phyloP scores from a whole-genome alignment of 495 filamentous ascomycete species.

The Penicillium manginii region DNA sequence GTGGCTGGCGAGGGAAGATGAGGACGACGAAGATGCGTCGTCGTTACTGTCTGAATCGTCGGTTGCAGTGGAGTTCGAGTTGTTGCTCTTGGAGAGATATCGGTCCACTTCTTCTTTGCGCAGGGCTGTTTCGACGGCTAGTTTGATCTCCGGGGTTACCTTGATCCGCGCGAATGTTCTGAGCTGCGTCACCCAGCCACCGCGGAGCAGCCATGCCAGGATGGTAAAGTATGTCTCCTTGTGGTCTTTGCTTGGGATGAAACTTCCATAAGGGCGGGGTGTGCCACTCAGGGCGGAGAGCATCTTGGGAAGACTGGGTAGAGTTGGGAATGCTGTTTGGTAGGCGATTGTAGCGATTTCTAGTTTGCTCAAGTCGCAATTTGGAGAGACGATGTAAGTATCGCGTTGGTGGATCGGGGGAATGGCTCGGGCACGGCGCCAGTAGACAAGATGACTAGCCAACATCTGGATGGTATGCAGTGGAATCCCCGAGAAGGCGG shows the following conservation, averaged over 20 bases:
- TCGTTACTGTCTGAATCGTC: slow-evolving; percentile 30
- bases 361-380: slow-evolving; percentile 78
- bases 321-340: slow-evolving; percentile 73
- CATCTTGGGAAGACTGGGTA: slow-evolving; percentile 83
- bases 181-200: slow-evolving; percentile 90
- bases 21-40: slow-evolving; percentile 41
- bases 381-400: slow-evolving; percentile 91
- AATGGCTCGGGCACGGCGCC: slow-evolving; percentile 89
- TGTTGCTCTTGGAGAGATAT: slow-evolving; percentile 38
- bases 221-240: slow-evolving; percentile 85
- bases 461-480: slow-evolving; percentile 80
- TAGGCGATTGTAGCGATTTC: slow-evolving; percentile 73
- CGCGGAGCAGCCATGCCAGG: slow-evolving; percentile 87
- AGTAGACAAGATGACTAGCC: slow-evolving; percentile 91
- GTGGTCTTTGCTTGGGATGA: slow-evolving; percentile 88
- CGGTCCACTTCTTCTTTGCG: slow-evolving; percentile 50
- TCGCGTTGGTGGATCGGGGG: slow-evolving; percentile 88
- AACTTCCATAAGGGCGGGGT: slow-evolving; percentile 76
- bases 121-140: slow-evolving; percentile 47
- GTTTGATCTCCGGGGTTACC: slow-evolving; percentile 53
- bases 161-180: slow-evolving; percentile 85
- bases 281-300: slow-evolving; percentile 73
- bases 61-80: slow-evolving; percentile 12
- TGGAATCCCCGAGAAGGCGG: slow-evolving; percentile 69
- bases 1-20: slow-evolving; percentile 47